Conservation (phyloP, 2,329 filamentous ascomycete species). For the Clarireedia monteithiana region DNA sequence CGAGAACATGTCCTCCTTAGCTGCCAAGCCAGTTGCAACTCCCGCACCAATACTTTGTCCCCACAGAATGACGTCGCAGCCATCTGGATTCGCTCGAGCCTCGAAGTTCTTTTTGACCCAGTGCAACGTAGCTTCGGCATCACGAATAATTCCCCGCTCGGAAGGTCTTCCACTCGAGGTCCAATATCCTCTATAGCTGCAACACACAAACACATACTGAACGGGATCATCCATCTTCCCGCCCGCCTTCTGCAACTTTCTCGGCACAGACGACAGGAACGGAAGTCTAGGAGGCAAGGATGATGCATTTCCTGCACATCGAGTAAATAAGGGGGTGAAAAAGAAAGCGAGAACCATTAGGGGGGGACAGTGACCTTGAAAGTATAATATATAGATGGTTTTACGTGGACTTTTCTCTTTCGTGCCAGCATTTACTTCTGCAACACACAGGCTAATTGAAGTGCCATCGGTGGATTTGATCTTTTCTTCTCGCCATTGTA, state of each 20-base stretch:
- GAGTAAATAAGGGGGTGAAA: conserved; percentile 1
- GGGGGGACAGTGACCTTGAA: conserved; percentile 39
- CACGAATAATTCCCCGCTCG: conserved; percentile 61
- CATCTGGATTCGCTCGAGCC: conserved; percentile 11
- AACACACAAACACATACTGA: conserved; percentile 43
- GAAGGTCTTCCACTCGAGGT: conserved; percentile 64
- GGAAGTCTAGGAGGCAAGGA: conserved; percentile 50
- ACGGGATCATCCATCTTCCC: conserved; percentile 8
- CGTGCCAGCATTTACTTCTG: conserved; percentile 13
- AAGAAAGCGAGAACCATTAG: neutral
- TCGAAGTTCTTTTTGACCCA: conserved; percentile 47
- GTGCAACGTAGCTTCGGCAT: conserved; percentile 54
- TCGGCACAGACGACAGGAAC: conserved; percentile 46
- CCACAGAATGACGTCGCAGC: conserved; percentile 52
- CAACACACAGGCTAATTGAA: conserved; percentile 50
- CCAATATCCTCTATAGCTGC: conserved; percentile 57
- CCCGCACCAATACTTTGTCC: conserved; percentile 72
- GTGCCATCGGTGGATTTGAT: conserved; percentile 58
- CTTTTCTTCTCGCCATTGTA: conserved; percentile 60
- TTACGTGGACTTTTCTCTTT: neutral
- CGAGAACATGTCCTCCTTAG: conserved; percentile 11
- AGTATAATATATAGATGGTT: conserved; percentile 46
- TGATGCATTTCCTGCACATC: conserved; percentile 46
- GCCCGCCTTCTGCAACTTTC: conserved; percentile 34
- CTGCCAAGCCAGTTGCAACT: conserved; percentile 49